A percentile compares a stretch with the other conserved stretches of the same genome.
Conservation (phyloP, 2,329 filamentous ascomycete genomes). For the Scedosporium apiospermum region DNA sequence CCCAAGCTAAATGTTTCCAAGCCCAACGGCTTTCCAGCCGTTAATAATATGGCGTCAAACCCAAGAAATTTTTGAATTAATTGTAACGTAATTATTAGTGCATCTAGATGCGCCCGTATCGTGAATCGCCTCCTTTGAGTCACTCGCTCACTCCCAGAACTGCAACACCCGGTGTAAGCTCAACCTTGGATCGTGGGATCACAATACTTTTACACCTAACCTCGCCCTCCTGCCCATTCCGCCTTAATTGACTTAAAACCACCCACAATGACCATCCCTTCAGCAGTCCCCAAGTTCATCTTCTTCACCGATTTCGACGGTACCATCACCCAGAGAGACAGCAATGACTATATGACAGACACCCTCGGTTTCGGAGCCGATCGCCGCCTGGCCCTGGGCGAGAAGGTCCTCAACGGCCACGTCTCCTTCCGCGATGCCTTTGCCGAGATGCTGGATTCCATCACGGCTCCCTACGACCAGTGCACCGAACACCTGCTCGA, state of each 20-base stretch:
- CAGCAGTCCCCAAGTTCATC: constrained; percentile 74
- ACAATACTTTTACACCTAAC: too few relatives aligned
- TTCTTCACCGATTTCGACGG: constrained; percentile 99
- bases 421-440: constrained; percentile 79
- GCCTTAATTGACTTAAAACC: not conserved
- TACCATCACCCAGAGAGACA: constrained; percentile 70
- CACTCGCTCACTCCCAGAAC: too few relatives aligned
- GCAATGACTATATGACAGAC: constrained; percentile 71
- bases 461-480: constrained; percentile 69
- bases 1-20: too few relatives aligned
- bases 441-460: constrained; percentile 82
- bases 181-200: too few relatives aligned
- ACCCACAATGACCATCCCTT: not conserved
- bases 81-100: too few relatives aligned
- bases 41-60: too few relatives aligned
- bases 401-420: constrained; percentile 62
- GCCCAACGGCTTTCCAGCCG: too few relatives aligned
- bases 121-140: too few relatives aligned
- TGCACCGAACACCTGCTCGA: constrained; percentile 70
- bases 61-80: too few relatives aligned
- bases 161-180: too few relatives aligned
- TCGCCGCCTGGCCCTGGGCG: constrained; percentile 63
- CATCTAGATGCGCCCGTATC: too few relatives aligned
- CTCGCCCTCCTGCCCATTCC: too few relatives aligned
- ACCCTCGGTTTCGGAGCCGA: constrained; percentile 75